These are phyloP conservation scores for Candida ascalaphidarum DNA, from an alignment of 805 yeast genomes.

Conservation along the genomic window DNA sequence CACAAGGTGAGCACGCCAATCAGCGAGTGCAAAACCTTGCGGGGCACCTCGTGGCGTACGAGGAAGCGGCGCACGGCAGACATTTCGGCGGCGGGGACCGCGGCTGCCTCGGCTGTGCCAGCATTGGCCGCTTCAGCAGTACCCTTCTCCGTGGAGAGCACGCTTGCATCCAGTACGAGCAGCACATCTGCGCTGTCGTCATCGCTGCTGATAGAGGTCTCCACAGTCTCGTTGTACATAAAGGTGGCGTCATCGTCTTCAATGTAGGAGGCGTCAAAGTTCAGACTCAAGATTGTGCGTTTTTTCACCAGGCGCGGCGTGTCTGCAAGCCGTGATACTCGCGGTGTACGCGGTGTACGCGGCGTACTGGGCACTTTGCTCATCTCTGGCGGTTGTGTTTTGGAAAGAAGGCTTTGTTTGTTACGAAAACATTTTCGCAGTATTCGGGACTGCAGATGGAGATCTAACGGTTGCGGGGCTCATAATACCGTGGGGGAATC, in stretches of 20 bases:
- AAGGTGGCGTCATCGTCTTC: constrained; percentile 34
- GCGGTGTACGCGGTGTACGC: constrained; percentile 5
- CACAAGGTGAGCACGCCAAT: constrained; percentile 78
- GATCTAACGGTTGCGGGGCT: too few species aligned
- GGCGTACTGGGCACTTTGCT: constrained; percentile 2
- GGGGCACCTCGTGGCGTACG: constrained; percentile 78
- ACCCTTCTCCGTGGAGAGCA: too few species aligned
- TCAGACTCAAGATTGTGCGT: constrained; percentile 11
- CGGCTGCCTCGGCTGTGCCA: too few species aligned
- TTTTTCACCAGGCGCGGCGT: constrained; percentile 7
- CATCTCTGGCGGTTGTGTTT: background rate
- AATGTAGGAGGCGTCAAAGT: constrained; percentile 19
- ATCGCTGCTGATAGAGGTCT: too few species aligned
- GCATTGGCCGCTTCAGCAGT: too few species aligned
- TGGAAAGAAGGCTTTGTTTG: too few species aligned
- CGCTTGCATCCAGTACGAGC: too few species aligned
- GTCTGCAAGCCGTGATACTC: constrained; percentile 1
- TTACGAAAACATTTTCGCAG: too few species aligned
- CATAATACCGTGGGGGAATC: too few species aligned
- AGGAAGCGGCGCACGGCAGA: constrained; percentile 27
- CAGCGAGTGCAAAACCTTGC: constrained; percentile 82
- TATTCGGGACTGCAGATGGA: too few species aligned
- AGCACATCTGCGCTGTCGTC: too few species aligned
- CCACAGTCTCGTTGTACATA: constrained; percentile 14
- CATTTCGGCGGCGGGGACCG: too few species aligned